phyloP scores from a whole-genome alignment of 164 flowering plant genomes.

The Nymphaea colorata region DNA sequence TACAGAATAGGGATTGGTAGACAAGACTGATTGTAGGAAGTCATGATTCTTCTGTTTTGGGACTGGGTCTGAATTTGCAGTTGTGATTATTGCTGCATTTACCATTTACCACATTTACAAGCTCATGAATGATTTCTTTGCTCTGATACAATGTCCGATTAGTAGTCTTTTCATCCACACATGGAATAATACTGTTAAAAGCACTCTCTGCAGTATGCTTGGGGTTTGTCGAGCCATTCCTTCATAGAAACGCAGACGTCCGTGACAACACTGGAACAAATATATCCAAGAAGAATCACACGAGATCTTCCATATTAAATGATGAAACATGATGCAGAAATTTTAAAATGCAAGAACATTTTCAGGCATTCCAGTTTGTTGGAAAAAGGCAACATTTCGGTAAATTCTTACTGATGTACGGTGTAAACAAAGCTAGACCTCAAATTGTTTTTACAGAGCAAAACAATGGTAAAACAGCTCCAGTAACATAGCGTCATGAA shows the following conservation, averaged over 20 bases:
- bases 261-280: slow-evolving; percentile 48
- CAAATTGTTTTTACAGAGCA: too few species aligned
- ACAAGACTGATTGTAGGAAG: slow-evolving; percentile 81
- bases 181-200: slow-evolving; percentile 75
- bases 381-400: too few species aligned
- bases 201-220: slow-evolving; percentile 50
- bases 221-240: slow-evolving; percentile 86
- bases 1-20: slow-evolving; percentile 77
- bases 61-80: slow-evolving; percentile 42
- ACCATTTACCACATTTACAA: slow-evolving; percentile 39
- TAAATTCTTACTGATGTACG: too few species aligned
- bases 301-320: too few species aligned
- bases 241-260: slow-evolving; percentile 92
- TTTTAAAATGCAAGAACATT: too few species aligned
- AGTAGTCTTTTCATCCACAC: slow-evolving; percentile 74
- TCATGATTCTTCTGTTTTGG: slow-evolving; percentile 5
- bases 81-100: slow-evolving; percentile 43
- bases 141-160: slow-evolving; percentile 65
- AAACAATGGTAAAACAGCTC: too few species aligned
- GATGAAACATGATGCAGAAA: too few species aligned
- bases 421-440: too few species aligned
- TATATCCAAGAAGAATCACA: not conserved
- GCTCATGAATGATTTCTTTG: slow-evolving; percentile 46
- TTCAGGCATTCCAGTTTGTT: too few species aligned
- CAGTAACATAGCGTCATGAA: too few species aligned